Conservation (phyloP, 768 basidiomycete genomes). For the Lactarius quietus region DNA sequence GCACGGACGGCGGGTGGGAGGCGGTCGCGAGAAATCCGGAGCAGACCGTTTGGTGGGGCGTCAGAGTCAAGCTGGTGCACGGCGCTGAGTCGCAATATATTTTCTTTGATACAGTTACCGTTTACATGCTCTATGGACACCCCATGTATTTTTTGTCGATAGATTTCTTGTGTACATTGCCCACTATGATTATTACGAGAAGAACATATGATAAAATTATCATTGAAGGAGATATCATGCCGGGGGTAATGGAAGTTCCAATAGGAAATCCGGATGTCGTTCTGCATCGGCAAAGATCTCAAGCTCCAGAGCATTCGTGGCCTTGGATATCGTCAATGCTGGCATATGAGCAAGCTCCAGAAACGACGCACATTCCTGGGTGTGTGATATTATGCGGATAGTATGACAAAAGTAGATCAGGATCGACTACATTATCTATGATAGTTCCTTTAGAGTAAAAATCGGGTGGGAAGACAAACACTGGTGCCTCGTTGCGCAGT, state of each 20-base stretch:
- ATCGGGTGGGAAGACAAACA: too few species aligned
- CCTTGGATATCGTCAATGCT: not conserved
- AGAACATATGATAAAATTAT: not conserved
- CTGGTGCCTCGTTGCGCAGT: too few species aligned
- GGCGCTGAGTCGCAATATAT: not conserved
- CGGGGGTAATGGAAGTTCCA: not conserved
- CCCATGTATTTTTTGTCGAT: not conserved
- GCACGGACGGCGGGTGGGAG: constrained; percentile 19
- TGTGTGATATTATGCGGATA: not conserved
- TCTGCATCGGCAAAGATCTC: not conserved
- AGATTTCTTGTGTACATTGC: not conserved
- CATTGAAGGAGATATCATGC: not conserved
- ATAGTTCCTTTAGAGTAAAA: not conserved
- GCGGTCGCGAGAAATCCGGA: constrained; percentile 16
- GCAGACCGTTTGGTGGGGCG: constrained; percentile 17
- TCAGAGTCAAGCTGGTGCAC: not conserved
- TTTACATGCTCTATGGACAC: not conserved
- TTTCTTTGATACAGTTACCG: not conserved
- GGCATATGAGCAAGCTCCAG: not conserved
- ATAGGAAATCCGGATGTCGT: not conserved
- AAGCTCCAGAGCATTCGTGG: not conserved
- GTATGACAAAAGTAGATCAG: not conserved
- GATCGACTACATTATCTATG: not conserved
- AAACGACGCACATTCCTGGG: not conserved
- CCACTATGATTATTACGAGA: not conserved